Evolutionary conservation across 169 alveolate species (phyloP), one percentile per base, ranked within the genome.

Genomic region (Eimeria praecox): DNA sequence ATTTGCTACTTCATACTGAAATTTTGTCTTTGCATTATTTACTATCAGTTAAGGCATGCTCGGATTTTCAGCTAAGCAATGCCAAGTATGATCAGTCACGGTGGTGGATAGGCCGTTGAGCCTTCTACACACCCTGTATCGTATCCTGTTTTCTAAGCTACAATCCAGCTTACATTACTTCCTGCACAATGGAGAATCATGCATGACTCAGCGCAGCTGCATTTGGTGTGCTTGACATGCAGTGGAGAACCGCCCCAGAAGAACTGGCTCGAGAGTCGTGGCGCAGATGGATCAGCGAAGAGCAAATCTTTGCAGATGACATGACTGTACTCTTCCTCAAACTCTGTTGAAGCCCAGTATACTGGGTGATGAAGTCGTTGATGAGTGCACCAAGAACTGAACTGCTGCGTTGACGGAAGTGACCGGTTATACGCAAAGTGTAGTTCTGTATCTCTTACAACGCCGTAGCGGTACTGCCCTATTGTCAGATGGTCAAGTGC

Each of bases 181-280:
- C 38, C 52, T 33, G 9, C 78, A 30, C 42, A 10, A 33, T 3
- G 10, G 30, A 30, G 35, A 49, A 86, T 27, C 80, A 94, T 71
- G 69, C 62, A 46, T 93, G 97, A n/a, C 97, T 95, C 27, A 14
- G 71, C 33, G 92, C 77, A 56, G 54, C 52, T 24, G 33, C 20
- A 22, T 3, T 83, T 97, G 96, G 42, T 97, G 96, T 94, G 90
- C 92, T 91, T 69, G 97, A 97, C 27, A 30, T 71, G 98, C 91
- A 83, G 91, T 83, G 91, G 91, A 46, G 73, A 54, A 52, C 91
- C 3, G 91, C 91, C 66, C 91, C 97, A 18, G 99, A 98, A 92
- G 97, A 95, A 42, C 97, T 98, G 82, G 99, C 99, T 56, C 95
- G 97, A n/a, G 98, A 97, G 95, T 97, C 99, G 42, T 98, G 99